Conservation (phyloP, 495 filamentous ascomycete species). For the Aspergillus conjunctus region DNA sequence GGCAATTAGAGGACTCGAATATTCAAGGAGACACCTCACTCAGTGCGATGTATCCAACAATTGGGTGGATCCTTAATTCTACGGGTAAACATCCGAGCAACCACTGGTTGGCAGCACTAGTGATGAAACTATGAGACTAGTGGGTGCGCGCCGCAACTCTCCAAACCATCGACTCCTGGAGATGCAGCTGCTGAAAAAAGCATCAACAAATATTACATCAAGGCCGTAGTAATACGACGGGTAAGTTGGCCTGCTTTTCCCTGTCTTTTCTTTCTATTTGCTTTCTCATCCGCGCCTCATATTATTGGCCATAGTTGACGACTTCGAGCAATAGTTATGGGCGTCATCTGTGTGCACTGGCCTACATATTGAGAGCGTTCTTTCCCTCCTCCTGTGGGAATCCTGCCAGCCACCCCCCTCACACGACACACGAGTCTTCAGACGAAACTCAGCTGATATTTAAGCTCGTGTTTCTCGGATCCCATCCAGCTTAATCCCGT, state of each 20-base stretch:
- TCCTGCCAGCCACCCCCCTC: constrained; percentile 32
- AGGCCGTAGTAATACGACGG: neutral
- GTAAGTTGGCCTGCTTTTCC: neutral
- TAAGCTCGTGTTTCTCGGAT: constrained; percentile 13
- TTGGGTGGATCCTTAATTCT: constrained; percentile 1
- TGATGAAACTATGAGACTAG: neutral
- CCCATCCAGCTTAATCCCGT: neutral
- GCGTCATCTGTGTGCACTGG: constrained; percentile 3
- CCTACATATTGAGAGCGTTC: constrained; percentile 19
- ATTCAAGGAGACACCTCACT: neutral
- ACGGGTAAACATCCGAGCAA: constrained; percentile 5
- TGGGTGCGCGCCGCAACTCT: neutral
- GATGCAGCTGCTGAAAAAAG: neutral
- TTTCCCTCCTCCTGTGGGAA: constrained; percentile 29
- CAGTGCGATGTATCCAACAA: constrained; percentile 1
- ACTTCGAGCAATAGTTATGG: constrained; percentile 1
- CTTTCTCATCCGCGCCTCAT: neutral
- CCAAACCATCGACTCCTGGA: neutral
- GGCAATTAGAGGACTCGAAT: neutral
- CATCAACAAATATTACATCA: neutral
- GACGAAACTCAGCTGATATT: neutral
- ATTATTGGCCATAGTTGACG: neutral
- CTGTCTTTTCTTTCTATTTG: neutral
- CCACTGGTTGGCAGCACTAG: constrained; percentile 5
- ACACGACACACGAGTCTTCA: constrained; percentile 10